phyloP scores from a whole-genome alignment of 352 stramenopile genomes.

The Globisporangium cystogenes region DNA sequence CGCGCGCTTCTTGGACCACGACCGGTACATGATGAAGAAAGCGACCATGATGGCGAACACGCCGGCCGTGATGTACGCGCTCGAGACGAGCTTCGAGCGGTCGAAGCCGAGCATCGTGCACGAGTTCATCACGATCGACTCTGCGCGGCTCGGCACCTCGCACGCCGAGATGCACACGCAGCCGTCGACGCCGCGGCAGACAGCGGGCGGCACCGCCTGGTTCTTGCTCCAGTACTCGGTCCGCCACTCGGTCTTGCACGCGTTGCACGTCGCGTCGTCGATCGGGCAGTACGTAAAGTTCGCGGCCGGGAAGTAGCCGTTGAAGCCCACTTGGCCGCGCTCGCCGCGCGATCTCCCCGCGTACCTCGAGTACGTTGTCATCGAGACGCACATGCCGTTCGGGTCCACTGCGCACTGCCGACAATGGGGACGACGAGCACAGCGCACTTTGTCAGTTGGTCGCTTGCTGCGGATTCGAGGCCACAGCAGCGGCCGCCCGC shows the following conservation, averaged over 20 bases:
- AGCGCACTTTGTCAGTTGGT: too few relatives aligned
- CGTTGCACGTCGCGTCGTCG: conserved; percentile 4
- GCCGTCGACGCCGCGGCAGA: conserved; percentile 4
- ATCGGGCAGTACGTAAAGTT: conserved; percentile 15
- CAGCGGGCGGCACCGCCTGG: neutral
- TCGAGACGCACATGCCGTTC: conserved; percentile 13
- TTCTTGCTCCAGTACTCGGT: conserved; percentile 7
- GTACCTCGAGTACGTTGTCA: conserved; percentile 5
- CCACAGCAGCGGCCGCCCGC: neutral
- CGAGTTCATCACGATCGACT: conserved; percentile 8
- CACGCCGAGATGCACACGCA: conserved; percentile 14
- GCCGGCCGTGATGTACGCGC: conserved; percentile 2
- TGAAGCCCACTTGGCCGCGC: neutral
- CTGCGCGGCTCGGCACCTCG: conserved; percentile 8
- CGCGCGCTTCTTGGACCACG: conserved; percentile 3
- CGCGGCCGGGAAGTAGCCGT: conserved; percentile 11
- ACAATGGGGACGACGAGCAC: too few relatives aligned
- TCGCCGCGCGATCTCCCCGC: neutral
- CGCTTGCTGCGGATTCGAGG: neutral
- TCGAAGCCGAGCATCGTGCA: conserved; percentile 7
- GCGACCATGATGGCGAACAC: conserved; percentile 4
- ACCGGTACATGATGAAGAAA: neutral
- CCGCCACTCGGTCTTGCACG: conserved; percentile 9
- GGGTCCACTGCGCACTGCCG: conserved; percentile 11
- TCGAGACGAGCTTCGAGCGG: conserved; percentile 3